Evolutionary conservation across 169 alveolate species (phyloP).

Genomic region (Eimeria acervulina): DNA sequence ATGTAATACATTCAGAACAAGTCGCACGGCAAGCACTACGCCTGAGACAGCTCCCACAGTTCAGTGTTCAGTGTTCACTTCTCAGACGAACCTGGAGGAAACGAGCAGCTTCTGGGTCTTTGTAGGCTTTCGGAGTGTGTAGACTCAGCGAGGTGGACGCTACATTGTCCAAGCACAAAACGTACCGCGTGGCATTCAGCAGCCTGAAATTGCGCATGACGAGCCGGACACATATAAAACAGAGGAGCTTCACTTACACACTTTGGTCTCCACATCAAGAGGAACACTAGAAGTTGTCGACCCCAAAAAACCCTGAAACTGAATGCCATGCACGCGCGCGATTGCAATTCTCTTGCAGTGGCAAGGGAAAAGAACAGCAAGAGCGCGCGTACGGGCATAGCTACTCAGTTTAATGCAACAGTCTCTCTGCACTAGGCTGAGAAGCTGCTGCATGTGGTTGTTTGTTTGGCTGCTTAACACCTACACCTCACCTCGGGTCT

Average conservation of each 20-base stretch:
- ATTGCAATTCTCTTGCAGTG: neutral
- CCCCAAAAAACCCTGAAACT: neutral
- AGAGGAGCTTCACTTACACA: neutral
- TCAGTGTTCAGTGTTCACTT: neutral
- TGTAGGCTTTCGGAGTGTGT: constrained; percentile 59
- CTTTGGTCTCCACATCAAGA: neutral
- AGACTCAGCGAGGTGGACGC: constrained; percentile 32
- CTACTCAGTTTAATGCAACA: neutral
- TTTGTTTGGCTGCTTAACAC: too few species aligned
- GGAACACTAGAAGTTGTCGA: neutral
- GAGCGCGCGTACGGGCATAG: neutral
- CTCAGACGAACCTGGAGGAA: constrained; percentile 21
- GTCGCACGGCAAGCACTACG: neutral
- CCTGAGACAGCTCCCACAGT: neutral
- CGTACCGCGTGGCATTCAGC: constrained; percentile 56
- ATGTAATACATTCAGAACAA: neutral
- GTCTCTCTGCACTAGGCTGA: neutral
- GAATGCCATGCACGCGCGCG: neutral
- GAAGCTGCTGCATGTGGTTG: too few species aligned
- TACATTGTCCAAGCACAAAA: constrained; percentile 28
- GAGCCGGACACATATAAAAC: neutral
- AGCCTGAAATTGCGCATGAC: neutral
- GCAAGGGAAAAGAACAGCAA: neutral
- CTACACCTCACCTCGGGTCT: constrained; percentile 40
- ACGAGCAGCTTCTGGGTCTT: constrained; percentile 50